A percentile compares a stretch with the other conserved stretches of the same genome.
phyloP scores from a whole-genome alignment of 164 flowering plant species.

The Cinnamomum micranthum region DNA sequence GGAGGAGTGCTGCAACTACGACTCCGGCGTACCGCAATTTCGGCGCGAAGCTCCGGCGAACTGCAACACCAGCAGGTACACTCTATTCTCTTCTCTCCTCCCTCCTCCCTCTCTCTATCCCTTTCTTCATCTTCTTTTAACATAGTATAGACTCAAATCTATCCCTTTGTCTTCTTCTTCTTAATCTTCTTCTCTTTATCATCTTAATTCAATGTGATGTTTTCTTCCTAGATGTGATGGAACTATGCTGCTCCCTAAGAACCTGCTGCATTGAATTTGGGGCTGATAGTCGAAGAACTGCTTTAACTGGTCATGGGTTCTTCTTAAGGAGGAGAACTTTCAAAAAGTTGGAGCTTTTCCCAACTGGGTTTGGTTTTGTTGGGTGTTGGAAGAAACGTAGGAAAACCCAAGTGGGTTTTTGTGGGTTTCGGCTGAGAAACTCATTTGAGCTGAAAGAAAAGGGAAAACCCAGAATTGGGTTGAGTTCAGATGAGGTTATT shows the following conservation, averaged over 20 bases:
- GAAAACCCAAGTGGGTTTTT: conserved; percentile 16
- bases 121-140: not conserved
- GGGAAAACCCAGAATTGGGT: conserved; percentile 18
- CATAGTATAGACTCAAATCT: not conserved
- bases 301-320: conserved; percentile 12
- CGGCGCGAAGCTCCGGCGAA: no score
- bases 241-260: conserved; percentile 30
- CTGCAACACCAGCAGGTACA: no score
- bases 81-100: no score
- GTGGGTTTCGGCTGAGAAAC: conserved; percentile 29
- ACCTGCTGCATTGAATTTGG: conserved; percentile 21
- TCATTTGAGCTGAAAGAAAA: conserved; percentile 20
- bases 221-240: conserved; percentile 35
- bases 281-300: conserved; percentile 16
- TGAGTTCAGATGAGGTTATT: conserved; percentile 50
- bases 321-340: conserved; percentile 19
- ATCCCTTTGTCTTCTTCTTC: not conserved
- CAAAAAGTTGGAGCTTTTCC: conserved; percentile 32
- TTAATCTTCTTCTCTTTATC: not conserved
- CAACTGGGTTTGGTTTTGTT: conserved; percentile 25
- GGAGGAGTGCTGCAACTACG: no score
- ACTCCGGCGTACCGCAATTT: no score
- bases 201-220: no score
- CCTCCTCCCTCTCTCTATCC: no score
- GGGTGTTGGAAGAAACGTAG: conserved; percentile 15